These are phyloP conservation scores for Aphanomyces stellatus DNA, from an alignment of 352 stramenopile genomes.

Conservation along the genomic window DNA sequence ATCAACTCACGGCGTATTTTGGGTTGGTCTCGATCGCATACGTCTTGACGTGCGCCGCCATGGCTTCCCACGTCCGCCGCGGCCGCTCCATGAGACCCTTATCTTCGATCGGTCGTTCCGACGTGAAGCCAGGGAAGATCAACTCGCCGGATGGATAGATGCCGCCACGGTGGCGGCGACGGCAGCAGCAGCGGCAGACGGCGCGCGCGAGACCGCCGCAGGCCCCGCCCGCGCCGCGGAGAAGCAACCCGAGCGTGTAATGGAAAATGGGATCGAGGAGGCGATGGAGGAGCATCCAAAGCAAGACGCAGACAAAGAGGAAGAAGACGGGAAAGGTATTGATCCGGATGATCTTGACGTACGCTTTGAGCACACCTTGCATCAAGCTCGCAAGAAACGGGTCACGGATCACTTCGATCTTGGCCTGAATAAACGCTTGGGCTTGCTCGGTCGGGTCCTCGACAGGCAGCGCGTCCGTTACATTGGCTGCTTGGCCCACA, in stretches of 20 bases:
- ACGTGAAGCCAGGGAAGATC: too few species aligned
- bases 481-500: slow-evolving; percentile 23
- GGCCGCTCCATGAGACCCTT: slow-evolving; percentile 37
- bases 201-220: too few species aligned
- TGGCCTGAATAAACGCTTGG: slow-evolving; percentile 30
- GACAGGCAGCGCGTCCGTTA: slow-evolving; percentile 9
- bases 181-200: too few species aligned
- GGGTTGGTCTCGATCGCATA: slow-evolving; percentile 62
- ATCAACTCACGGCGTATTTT: slow-evolving; percentile 32
- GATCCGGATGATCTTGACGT: slow-evolving; percentile 59
- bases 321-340: slow-evolving; percentile 71
- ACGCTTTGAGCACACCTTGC: slow-evolving; percentile 1
- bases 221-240: too few species aligned
- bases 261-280: slow-evolving; percentile 44
- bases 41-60: slow-evolving; percentile 57
- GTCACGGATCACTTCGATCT: slow-evolving; percentile 44
- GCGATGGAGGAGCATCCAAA: slow-evolving; percentile 35
- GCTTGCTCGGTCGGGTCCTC: slow-evolving; percentile 30
- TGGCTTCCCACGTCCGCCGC: slow-evolving; percentile 67
- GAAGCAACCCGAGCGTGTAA: slow-evolving; percentile 31
- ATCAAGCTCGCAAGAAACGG: slow-evolving; percentile 27
- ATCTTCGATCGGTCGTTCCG: too few species aligned
- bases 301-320: slow-evolving; percentile 42
- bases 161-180: too few species aligned
- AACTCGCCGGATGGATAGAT: too few species aligned